Percentiles rank a stretch among this genome's conserved stretches.
phyloP scores from a whole-genome alignment of 169 alveolate species.

The Neospora caninum region DNA sequence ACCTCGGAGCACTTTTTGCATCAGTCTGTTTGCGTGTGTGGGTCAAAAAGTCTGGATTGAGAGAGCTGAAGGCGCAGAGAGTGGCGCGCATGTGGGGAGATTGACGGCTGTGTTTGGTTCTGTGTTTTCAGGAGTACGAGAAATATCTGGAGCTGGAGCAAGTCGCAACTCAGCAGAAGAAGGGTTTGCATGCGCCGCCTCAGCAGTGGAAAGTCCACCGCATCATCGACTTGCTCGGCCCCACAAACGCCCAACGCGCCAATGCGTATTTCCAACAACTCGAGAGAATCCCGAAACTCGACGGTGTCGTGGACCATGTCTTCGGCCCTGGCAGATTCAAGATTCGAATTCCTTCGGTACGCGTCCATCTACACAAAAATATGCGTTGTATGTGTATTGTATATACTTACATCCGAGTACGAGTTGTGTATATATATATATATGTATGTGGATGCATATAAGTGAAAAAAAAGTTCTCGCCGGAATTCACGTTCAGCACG shows the following conservation, averaged over 20 bases:
- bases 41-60: no score
- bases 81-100: not conserved
- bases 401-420: not conserved
- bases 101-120: not conserved
- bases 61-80: no score
- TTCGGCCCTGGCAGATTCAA: slow-evolving; percentile 52
- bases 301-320: slow-evolving; percentile 46
- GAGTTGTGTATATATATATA: not conserved
- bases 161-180: slow-evolving; percentile 35
- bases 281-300: slow-evolving; percentile 31
- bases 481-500: no score
- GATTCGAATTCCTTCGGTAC: slow-evolving; percentile 54
- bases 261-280: slow-evolving; percentile 21
- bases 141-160: slow-evolving; percentile 41
- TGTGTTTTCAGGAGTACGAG: slow-evolving; percentile 36
- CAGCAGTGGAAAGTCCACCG: not conserved
- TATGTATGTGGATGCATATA: not conserved
- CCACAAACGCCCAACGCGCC: slow-evolving; percentile 54
- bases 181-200: slow-evolving; percentile 40
- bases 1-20: no score
- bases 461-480: no score
- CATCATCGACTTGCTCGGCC: slow-evolving; percentile 54
- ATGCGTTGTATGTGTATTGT: not conserved
- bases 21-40: not conserved
- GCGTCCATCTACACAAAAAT: not conserved